Conservation (phyloP, 2,329 filamentous ascomycete species). For the Colletotrichum karsti region DNA sequence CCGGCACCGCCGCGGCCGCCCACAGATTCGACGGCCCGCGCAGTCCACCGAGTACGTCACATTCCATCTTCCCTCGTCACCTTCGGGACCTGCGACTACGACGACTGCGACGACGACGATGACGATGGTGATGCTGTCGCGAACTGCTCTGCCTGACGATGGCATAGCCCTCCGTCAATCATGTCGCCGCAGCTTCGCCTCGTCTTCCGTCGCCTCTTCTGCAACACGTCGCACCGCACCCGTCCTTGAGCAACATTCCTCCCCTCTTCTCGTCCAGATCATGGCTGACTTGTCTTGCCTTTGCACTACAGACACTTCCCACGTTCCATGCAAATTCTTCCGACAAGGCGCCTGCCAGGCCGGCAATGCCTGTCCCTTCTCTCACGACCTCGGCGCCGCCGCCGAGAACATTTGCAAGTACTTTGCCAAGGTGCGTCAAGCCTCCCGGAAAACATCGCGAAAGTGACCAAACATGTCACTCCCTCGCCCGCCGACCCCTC, state of each 20-base stretch:
- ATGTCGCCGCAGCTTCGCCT: background rate
- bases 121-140: background rate
- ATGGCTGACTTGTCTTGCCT: conserved; percentile 29
- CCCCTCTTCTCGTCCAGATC: conserved; percentile 19
- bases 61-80: background rate
- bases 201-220: background rate
- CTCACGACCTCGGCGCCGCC: conserved; percentile 87
- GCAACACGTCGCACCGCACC: conserved; percentile 27
- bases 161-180: background rate
- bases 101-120: no score
- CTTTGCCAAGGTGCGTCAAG: conserved; percentile 84
- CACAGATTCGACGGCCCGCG: conserved; percentile 66
- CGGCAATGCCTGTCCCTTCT: conserved; percentile 94
- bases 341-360: conserved; percentile 96
- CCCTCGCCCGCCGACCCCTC: background rate
- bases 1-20: background rate
- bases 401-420: conserved; percentile 97
- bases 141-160: background rate
- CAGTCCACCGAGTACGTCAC: conserved; percentile 68
- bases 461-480: background rate
- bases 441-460: background rate
- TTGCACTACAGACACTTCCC: conserved; percentile 78
- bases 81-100: background rate
- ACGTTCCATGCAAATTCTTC: conserved; percentile 99
- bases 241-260: conserved; percentile 23